A percentile compares a stretch with the other conserved stretches of the same genome.
Evolutionary conservation across 352 stramenopile genomes (phyloP).

Genomic region (Globisporangium polare): DNA sequence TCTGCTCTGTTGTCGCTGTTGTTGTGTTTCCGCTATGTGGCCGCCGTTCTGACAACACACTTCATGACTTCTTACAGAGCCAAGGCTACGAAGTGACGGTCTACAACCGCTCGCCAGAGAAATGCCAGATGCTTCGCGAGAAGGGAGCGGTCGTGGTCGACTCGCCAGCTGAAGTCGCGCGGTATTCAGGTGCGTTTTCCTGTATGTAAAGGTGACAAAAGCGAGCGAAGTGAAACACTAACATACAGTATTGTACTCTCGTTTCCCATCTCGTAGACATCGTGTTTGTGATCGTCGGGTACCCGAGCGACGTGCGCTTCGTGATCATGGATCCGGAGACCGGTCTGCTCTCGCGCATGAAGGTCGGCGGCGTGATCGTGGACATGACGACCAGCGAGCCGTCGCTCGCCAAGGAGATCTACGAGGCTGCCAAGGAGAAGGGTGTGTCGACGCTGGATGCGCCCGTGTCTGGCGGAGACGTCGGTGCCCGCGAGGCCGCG

Average conservation of each 20-base stretch:
- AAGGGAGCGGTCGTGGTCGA: conserved; percentile 72
- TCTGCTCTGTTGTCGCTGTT: neutral
- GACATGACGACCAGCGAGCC: conserved; percentile 91
- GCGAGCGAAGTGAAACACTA: neutral
- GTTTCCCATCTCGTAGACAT: conserved; percentile 45
- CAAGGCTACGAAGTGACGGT: conserved; percentile 84
- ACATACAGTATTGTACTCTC: neutral
- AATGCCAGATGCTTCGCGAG: conserved; percentile 70
- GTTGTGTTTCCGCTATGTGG: neutral
- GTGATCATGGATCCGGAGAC: conserved; percentile 69
- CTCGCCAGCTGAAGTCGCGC: conserved; percentile 76
- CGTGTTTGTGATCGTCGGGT: conserved; percentile 89
- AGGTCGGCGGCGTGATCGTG: conserved; percentile 78
- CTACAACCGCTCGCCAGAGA: conserved; percentile 81
- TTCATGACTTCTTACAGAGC: conserved; percentile 27
- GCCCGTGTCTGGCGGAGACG: conserved; percentile 83
- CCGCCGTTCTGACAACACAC: neutral
- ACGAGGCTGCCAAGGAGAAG: conserved; percentile 63
- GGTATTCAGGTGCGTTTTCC: conserved; percentile 45
- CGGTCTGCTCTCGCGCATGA: conserved; percentile 66
- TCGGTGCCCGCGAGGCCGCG: conserved; percentile 83
- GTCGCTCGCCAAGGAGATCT: conserved; percentile 87
- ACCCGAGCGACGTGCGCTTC: conserved; percentile 76
- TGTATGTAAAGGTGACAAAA: conserved; percentile 3
- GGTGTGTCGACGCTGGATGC: conserved; percentile 75